Evolutionary conservation across 352 stramenopile genomes (phyloP), one percentile per base, ranked within the genome.

Genomic region (Phytophthora macrochlamydospora): DNA sequence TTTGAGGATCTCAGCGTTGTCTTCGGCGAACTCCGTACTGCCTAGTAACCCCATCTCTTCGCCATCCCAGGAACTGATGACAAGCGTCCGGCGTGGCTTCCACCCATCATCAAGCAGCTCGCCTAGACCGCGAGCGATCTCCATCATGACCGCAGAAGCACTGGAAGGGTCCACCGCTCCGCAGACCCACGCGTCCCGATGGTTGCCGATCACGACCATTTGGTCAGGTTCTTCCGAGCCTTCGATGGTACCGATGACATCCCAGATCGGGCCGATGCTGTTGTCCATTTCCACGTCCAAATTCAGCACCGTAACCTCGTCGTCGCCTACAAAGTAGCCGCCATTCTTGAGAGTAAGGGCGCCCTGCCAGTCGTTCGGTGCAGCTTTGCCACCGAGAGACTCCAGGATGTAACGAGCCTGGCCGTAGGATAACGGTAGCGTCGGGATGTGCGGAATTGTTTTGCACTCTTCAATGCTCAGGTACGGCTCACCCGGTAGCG

Each of bases 181-280:
- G 46, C 88, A 95, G 1, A 96, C 83, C 89, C 89, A 97, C 3
- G 85, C 88, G 63, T 97, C 89, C 31, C 89, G 80, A 65, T 96
- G 89, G 70, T 96, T 97, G 31, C 87, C 85, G 38, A 95, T 70
- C 32, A 96, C 28, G 12, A 95, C 76, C n/a, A 79, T 80, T 59
- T 89, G 69, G 24, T 92, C 83, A 0, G 83, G 69, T 13, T 81
- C 62, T 6, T 70, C 62, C 0, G 49, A 42, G 12, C 82, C 87
- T 7, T 86, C 62, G 58, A 97, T 92, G 73, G 62, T 69, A 3
- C 62, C 62, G 18, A 69, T 69, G n/a, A 69, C 62, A 33, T 70
- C 62, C 62, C 62, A 94, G 51, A 97, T 92, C 8, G 77, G 65
- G 1, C 73, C 75, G 2, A 92, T 62, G 12, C 74, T 65, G 75